phyloP scores from a whole-genome alignment of 495 filamentous ascomycete genomes.

The Neurospora pannonica region DNA sequence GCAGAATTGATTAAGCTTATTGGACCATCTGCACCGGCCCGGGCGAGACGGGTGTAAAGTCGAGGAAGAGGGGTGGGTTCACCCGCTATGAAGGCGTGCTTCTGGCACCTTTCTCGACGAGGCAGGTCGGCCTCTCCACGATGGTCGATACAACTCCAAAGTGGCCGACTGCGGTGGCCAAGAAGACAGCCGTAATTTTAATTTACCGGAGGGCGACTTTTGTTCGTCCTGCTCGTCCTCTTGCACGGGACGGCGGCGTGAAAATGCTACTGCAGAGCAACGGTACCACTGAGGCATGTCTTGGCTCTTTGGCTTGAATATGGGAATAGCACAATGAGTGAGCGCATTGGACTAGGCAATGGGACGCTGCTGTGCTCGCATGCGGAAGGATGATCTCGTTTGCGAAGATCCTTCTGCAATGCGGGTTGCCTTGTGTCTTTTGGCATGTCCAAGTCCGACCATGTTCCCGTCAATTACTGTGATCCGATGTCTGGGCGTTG shows the following conservation, averaged over 20 bases:
- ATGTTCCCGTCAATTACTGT: background rate
- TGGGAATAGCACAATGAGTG: background rate
- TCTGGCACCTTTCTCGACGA: constrained; percentile 13
- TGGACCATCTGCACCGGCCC: constrained; percentile 7
- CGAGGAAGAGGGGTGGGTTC: background rate
- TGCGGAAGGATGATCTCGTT: background rate
- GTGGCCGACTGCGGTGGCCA: background rate
- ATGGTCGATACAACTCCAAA: background rate
- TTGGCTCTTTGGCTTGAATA: background rate
- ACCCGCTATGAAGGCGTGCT: background rate
- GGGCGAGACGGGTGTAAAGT: background rate
- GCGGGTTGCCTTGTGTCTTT: background rate
- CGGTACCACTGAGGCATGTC: background rate
- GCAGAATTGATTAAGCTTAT: constrained; percentile 15
- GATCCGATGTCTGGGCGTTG: background rate
- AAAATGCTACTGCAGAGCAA: background rate
- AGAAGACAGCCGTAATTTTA: background rate
- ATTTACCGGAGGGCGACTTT: background rate
- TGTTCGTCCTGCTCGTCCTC: background rate
- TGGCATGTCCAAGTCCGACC: background rate
- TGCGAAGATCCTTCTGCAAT: background rate
- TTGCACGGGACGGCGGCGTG: background rate
- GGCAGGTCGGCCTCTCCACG: constrained; percentile 15
- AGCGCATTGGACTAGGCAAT: background rate
- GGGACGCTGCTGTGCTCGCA: background rate